Conservation (phyloP, 257 asterid species). For the Capsicum baccatum region DNA sequence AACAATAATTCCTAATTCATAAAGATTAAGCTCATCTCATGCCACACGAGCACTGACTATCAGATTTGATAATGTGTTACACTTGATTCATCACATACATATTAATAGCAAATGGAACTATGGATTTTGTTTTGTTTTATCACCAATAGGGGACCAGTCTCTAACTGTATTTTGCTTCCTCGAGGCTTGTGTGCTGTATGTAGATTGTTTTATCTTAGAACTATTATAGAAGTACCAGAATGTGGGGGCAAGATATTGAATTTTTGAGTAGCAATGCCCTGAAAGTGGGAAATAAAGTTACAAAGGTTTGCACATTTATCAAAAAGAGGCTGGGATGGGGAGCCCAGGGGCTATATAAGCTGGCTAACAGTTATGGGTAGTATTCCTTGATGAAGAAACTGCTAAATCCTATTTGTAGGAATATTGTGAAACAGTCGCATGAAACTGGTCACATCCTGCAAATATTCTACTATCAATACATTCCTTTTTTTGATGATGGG, state of each 20-base stretch:
- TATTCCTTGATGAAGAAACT: not conserved
- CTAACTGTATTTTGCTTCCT: not conserved
- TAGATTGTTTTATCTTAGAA: not conserved
- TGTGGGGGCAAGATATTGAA: not conserved
- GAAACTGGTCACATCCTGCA: slow-evolving; percentile 17
- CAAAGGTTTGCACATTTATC: not conserved
- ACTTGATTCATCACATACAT: not conserved
- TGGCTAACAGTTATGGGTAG: not conserved
- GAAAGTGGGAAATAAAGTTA: not conserved
- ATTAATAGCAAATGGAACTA: not conserved
- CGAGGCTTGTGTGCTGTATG: not conserved
- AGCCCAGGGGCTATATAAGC: not conserved
- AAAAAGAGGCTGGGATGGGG: not conserved
- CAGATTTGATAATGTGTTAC: not conserved
- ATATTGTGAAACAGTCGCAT: not conserved
- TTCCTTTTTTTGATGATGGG: not conserved
- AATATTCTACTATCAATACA: not conserved
- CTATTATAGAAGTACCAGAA: not conserved
- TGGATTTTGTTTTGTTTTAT: not conserved
- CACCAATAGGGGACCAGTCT: not conserved
- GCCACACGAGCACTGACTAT: not conserved
- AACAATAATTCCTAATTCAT: not conserved
- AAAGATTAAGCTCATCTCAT: not conserved
- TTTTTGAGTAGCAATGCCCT: not conserved
- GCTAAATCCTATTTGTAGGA: not conserved